Base-by-base conservation (phyloP, 2,329 filamentous ascomycete species). In the Diaporthe ilicicola region DNA sequence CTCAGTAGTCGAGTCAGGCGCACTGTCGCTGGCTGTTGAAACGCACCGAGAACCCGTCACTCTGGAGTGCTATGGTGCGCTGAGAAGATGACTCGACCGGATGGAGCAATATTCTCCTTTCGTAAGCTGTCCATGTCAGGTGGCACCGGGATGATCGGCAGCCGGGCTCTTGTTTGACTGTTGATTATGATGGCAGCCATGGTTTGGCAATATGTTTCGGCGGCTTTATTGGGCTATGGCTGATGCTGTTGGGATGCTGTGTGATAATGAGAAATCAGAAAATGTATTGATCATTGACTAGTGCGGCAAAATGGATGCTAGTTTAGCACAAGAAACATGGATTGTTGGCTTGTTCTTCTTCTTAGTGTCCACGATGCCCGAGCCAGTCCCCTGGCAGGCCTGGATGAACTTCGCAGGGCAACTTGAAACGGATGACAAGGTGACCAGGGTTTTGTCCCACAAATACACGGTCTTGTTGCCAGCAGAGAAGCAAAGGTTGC, bases 81-180 rank as follows among this genome's bases (percentile, higher is more conserved):
- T 12, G 42, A 29, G 6, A 37, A 29, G 42, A 34, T 62, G 59
- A 62, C 59, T 62, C 59, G 59, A 48, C 59, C 59, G 12, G 34
- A 48, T 48, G 59, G 59, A 62, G 59, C 59, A 62, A 48, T 19
- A 34, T 22, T 48, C 59, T 24, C 59, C 42, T 62, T 62, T 62
- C 12, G 59, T 62, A 34, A 62, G 59, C 27, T 62, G 59, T 34
- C 27, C 59, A 34, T 62, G 59, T 62, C 42, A 62, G 59, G 42
- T 48, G 59, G 59, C 27, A 48, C 59, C 59, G 59, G 59, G 27
- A 13, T 48, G 59, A 62, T 62, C 59, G 29, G 42, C 59, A 62
- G 59, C 59, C 59, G 59, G 48, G 59, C 42, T 62, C 42, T 62
- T 59, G 37, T 59, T 37, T 44, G 55, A 4, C 4, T 34, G 32